Evolutionary conservation across 495 filamentous ascomycete species (phyloP).

Genomic region (Talaromyces nanjingensis): DNA sequence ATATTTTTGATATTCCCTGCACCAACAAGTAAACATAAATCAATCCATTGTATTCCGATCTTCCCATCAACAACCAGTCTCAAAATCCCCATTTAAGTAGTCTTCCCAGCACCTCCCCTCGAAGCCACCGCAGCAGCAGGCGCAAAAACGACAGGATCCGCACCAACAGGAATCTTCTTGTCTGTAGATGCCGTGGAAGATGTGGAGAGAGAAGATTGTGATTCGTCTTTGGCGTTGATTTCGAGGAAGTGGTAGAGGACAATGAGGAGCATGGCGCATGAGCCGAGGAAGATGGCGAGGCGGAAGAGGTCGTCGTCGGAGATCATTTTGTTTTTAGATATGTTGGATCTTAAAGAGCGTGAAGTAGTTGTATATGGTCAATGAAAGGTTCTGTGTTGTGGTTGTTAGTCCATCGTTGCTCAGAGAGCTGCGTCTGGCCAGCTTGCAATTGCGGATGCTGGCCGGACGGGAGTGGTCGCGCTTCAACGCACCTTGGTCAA

Average conservation of each 20-base stretch:
- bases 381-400: background rate
- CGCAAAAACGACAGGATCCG: constrained; percentile 15
- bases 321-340: constrained; percentile 50
- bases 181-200: constrained; percentile 14
- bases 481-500: background rate
- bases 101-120: background rate
- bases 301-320: constrained; percentile 76
- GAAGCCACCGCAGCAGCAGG: constrained; percentile 16
- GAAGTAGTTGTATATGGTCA: background rate
- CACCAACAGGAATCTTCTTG: constrained; percentile 19
- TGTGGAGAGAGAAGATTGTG: constrained; percentile 8
- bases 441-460: constrained; percentile 3
- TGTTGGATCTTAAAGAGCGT: background rate
- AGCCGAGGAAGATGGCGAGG: constrained; percentile 91
- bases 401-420: background rate
- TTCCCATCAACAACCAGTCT: too few relatives aligned
- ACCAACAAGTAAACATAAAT: background rate
- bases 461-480: background rate
- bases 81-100: too few relatives aligned
- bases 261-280: constrained; percentile 85
- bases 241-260: constrained; percentile 96
- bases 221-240: constrained; percentile 69
- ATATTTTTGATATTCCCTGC: background rate
- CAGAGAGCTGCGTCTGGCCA: constrained; percentile 1
- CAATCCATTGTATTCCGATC: background rate